phyloP scores from a whole-genome alignment of 306 rosid genomes.

The Hippophae rhamnoides region DNA sequence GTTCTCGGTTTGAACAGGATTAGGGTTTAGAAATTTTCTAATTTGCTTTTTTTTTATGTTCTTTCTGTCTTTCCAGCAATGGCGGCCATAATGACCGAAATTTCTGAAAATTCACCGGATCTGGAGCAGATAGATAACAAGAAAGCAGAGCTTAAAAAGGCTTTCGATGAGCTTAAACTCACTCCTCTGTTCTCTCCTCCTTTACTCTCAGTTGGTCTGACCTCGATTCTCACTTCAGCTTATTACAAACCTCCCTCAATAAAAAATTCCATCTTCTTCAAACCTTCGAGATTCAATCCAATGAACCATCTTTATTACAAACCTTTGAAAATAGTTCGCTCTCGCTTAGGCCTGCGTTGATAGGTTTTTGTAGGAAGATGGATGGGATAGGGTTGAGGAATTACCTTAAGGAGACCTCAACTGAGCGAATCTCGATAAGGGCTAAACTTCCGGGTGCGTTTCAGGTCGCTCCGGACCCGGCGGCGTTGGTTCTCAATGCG shows the following conservation, averaged over 20 bases:
- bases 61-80: neutral
- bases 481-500: slow-evolving; percentile 45
- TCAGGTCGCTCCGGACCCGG: slow-evolving; percentile 38
- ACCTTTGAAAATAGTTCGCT: slow-evolving; percentile 9
- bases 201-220: slow-evolving; percentile 52
- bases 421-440: slow-evolving; percentile 27
- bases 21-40: neutral
- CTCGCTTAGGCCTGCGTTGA: slow-evolving; percentile 32
- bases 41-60: neutral
- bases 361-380: slow-evolving; percentile 43
- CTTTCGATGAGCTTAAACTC: slow-evolving; percentile 58
- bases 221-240: slow-evolving; percentile 55
- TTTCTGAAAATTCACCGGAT: slow-evolving; percentile 36
- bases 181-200: slow-evolving; percentile 41
- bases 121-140: slow-evolving; percentile 42
- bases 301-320: slow-evolving; percentile 10
- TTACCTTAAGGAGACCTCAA: slow-evolving; percentile 22
- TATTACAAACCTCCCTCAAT: slow-evolving; percentile 36
- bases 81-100: slow-evolving; percentile 26
- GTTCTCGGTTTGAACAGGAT: too few relatives aligned
- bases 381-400: slow-evolving; percentile 56
- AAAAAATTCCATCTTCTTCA: slow-evolving; percentile 44
- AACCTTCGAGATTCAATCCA: slow-evolving; percentile 34
- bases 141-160: slow-evolving; percentile 46
- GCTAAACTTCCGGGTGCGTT: slow-evolving; percentile 47